Evolutionary conservation across 176 grass and related monocot genomes (phyloP).

Genomic region (Rhynchospora pubera): DNA sequence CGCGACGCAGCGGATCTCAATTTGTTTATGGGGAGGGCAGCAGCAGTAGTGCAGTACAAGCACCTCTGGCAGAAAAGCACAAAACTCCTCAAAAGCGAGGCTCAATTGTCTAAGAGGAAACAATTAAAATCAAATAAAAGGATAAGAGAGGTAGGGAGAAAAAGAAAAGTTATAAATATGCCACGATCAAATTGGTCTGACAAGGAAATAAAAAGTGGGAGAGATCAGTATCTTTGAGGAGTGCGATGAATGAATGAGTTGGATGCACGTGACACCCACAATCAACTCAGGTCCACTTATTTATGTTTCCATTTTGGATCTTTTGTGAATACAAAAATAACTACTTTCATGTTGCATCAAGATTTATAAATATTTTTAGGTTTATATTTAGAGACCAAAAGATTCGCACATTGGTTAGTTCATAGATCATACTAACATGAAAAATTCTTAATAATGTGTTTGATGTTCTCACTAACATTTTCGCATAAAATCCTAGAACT

Average conservation of each 20-base stretch:
- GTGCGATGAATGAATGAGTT: slow-evolving; percentile 15
- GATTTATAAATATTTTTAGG: neutral
- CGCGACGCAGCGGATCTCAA: too few relatives aligned
- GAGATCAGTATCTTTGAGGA: slow-evolving; percentile 13
- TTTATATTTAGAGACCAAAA: neutral
- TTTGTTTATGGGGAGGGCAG: neutral
- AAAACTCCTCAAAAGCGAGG: slow-evolving; percentile 23
- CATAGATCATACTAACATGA: neutral
- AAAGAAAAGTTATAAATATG: neutral
- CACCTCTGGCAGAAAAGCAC: slow-evolving; percentile 22
- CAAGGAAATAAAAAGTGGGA: neutral
- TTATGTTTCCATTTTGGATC: neutral
- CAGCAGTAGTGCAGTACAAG: slow-evolving; percentile 21
- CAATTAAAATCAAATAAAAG: neutral
- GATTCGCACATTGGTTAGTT: neutral
- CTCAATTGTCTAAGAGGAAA: neutral
- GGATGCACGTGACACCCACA: slow-evolving; percentile 37
- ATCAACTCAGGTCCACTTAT: slow-evolving; percentile 18
- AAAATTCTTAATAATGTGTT: neutral
- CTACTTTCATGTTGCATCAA: neutral
- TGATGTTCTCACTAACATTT: neutral
- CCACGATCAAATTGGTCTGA: slow-evolving; percentile 6
- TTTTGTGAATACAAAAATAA: neutral
- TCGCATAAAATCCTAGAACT: neutral
- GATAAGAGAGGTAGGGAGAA: neutral